A percentile compares a stretch with the other conserved stretches of the same genome.
Conservation (phyloP, 352 stramenopile species). For the Blastocystis sp. region DNA sequence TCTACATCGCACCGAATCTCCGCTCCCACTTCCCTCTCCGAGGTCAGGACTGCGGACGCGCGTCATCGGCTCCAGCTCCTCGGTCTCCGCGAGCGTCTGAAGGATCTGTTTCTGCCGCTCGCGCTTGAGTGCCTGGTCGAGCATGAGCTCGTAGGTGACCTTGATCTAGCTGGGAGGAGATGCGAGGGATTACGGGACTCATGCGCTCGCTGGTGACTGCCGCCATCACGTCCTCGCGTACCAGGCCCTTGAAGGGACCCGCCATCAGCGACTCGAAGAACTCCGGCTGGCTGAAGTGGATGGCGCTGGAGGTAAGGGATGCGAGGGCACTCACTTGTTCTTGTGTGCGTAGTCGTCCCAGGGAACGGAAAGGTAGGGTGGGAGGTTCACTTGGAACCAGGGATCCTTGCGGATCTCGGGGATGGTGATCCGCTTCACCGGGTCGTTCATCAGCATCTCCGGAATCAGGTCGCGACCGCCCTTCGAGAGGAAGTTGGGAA, state of each 20-base stretch:
- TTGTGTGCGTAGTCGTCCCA: slow-evolving; percentile 48
- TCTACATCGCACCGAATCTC: not conserved
- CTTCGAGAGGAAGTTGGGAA: slow-evolving; percentile 88
- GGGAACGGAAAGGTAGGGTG: slow-evolving; percentile 83
- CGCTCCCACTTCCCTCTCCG: not conserved
- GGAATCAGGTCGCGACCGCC: slow-evolving; percentile 89
- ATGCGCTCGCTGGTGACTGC: slow-evolving; percentile 36
- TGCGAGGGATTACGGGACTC: not conserved
- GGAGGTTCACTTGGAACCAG: slow-evolving; percentile 94
- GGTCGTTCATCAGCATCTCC: slow-evolving; percentile 94
- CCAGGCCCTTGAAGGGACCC: slow-evolving; percentile 56
- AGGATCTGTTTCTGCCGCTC: slow-evolving; percentile 55
- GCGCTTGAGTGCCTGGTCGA: slow-evolving; percentile 57
- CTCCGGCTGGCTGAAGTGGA: slow-evolving; percentile 23
- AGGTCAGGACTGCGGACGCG: not conserved
- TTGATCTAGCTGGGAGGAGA: slow-evolving; percentile 47
- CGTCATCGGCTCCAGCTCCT: not conserved
- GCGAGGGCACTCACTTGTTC: not conserved
- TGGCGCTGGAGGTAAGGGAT: not conserved
- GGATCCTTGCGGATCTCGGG: slow-evolving; percentile 90
- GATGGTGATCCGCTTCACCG: slow-evolving; percentile 97
- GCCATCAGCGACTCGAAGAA: slow-evolving; percentile 56
- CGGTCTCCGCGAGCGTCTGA: not conserved
- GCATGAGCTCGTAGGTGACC: slow-evolving; percentile 59
- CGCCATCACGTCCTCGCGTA: slow-evolving; percentile 35